These are phyloP conservation scores for Amphirosellinia nigrospora DNA, from an alignment of 495 filamentous ascomycete genomes.

Conservation along the genomic window DNA sequence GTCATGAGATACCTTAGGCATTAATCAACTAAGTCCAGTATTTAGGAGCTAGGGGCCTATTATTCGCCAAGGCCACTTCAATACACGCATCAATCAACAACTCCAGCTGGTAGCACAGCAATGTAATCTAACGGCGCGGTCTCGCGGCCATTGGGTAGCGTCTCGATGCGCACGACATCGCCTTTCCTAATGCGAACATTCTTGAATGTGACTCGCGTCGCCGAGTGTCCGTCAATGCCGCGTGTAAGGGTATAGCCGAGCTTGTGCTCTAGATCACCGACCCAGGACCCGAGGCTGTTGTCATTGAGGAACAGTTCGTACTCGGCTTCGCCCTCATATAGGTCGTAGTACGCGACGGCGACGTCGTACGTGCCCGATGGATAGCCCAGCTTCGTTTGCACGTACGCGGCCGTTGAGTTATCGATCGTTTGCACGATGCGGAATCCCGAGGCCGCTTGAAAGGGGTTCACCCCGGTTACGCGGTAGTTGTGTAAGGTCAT, in stretches of 20 bases:
- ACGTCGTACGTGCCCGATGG: slow-evolving; percentile 64
- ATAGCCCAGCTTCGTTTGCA: slow-evolving; percentile 51
- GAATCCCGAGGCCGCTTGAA: slow-evolving; percentile 59
- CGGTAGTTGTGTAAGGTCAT: slow-evolving; percentile 65
- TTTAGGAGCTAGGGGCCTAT: no score
- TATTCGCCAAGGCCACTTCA: no score
- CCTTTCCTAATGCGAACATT: slow-evolving; percentile 58
- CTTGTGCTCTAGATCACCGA: slow-evolving; percentile 60
- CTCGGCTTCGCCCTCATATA: slow-evolving; percentile 58
- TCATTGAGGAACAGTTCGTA: slow-evolving; percentile 63
- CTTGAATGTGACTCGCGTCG: slow-evolving; percentile 64
- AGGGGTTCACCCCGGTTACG: slow-evolving; percentile 55
- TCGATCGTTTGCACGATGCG: slow-evolving; percentile 37
- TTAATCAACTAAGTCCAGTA: no score
- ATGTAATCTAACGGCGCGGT: slow-evolving; percentile 72
- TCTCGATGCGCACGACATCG: slow-evolving; percentile 64
- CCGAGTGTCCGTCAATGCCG: slow-evolving; percentile 68
- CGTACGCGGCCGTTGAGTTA: slow-evolving; percentile 59
- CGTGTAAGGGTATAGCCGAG: slow-evolving; percentile 62
- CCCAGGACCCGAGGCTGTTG: slow-evolving; percentile 59
- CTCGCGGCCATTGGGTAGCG: slow-evolving; percentile 64
- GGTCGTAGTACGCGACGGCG: slow-evolving; percentile 70
- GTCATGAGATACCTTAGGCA: no score
- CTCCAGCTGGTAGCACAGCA: slow-evolving; percentile 61
- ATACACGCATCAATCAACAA: slow-evolving; percentile 58